Evolutionary conservation across 78 protist genomes (phyloP).

Genomic region (Dictyostelium intermedium): DNA sequence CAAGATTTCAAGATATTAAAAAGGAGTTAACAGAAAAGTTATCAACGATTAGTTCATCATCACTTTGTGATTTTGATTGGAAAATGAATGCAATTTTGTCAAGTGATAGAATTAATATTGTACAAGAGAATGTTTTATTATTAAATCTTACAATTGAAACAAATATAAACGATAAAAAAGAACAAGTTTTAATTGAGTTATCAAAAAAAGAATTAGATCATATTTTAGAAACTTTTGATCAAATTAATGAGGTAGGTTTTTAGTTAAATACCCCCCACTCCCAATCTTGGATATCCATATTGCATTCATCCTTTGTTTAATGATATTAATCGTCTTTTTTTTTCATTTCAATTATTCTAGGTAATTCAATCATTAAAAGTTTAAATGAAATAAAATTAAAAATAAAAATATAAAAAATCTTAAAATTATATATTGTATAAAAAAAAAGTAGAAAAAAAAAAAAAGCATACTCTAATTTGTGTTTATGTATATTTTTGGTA

Average conservation of each 20-base stretch:
- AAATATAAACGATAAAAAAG: slow-evolving; percentile 15
- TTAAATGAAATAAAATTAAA: not conserved
- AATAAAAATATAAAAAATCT: not conserved
- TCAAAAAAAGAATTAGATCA: slow-evolving; percentile 72
- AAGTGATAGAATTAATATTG: slow-evolving; percentile 71
- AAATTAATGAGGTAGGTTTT: slow-evolving; percentile 33
- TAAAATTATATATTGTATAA: not conserved
- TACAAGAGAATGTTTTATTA: slow-evolving; percentile 52
- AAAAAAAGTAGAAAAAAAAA: not conserved
- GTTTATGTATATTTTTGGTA: not conserved
- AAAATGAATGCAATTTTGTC: slow-evolving; percentile 61
- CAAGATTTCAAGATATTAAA: slow-evolving; percentile 71
- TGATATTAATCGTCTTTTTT: not conserved
- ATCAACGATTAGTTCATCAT: slow-evolving; percentile 36
- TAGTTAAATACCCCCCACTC: too few species aligned
- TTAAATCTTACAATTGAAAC: slow-evolving; percentile 46
- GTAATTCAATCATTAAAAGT: slow-evolving; percentile 34
- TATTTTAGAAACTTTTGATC: slow-evolving; percentile 34
- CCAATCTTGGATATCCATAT: too few species aligned
- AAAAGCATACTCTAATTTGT: not conserved
- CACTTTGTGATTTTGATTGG: slow-evolving; percentile 72
- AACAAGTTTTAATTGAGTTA: slow-evolving; percentile 48
- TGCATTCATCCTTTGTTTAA: not conserved
- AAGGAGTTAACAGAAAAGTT: slow-evolving; percentile 63
- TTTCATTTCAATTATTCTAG: not conserved